Base-by-base conservation (phyloP, 2,329 filamentous ascomycete species). In the Clarireedia homoeocarpa region DNA sequence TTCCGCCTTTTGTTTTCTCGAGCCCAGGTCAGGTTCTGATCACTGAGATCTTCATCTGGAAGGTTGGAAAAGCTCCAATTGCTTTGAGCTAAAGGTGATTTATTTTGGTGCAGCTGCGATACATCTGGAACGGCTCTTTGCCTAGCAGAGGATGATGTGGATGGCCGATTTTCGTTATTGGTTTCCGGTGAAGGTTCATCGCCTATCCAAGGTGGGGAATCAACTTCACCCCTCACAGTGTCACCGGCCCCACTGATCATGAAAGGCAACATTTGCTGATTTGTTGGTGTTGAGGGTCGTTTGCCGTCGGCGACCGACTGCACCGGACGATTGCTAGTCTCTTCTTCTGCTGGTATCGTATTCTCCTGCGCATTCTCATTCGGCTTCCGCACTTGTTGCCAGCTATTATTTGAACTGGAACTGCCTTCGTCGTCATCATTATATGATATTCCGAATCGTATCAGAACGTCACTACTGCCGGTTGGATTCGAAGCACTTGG, bases 51-150 rank as follows among this genome's bases (percentile, higher is more conserved):
- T 7, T 51, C 20, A 26, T 55, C 53, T 10, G 71, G 69, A 6
- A 80, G 59, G 24, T 70, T 70, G 4, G 73, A 71, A 61, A 84
- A 85, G 0, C 76, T 77, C 83, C 82, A 86, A 61, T 72, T 84
- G 59, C 83, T 83, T 65, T 81, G 81, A 1, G 75, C 81, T 15
- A 85, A 66, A 0, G 78, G 77, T 51, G 82, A 78, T 53, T 77
- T 70, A 2, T 69, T 68, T 7, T 73, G 70, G 4, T 71, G 71
- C 5, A 68, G 65, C 45, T 72, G 72, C 4, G 79, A 79, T 0
- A 81, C 81, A 62, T 84, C 82, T 0, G 82, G 84, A 50, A 75
- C 72, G 27, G 82, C 75, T 45, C 82, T 73, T 17, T 77, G 79
- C 39, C 81, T 56, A 48, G 40, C 48, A 40, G 42, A 53, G 46